Evolutionary conservation across 2,329 filamentous ascomycete species (phyloP).

Genomic region (Alternaria atra): DNA sequence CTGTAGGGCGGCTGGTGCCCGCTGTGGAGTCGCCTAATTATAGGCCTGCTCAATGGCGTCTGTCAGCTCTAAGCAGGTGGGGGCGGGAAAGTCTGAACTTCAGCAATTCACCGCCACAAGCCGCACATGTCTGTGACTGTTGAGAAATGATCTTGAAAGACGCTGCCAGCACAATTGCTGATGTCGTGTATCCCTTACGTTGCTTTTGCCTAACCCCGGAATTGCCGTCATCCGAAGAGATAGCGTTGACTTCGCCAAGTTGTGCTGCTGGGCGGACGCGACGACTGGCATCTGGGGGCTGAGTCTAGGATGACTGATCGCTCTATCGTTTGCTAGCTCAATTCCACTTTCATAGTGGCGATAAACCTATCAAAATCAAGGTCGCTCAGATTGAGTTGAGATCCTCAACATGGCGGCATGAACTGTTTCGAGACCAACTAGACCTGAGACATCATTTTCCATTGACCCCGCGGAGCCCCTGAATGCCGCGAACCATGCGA

Average conservation of each 20-base stretch:
- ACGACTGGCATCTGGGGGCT: constrained; percentile 5
- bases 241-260: constrained; percentile 11
- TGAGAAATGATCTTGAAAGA: not conserved
- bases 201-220: constrained; percentile 4
- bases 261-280: constrained; percentile 2
- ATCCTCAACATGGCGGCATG: not conserved
- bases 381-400: not conserved
- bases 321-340: not conserved
- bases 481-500: not conserved
- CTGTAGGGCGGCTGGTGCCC: constrained; percentile 12
- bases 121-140: not conserved
- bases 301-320: not conserved
- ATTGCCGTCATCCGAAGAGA: not conserved
- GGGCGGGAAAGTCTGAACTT: constrained; percentile 8
- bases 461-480: not conserved
- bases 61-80: constrained; percentile 22
- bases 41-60: constrained; percentile 11
- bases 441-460: constrained; percentile 6
- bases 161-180: not conserved
- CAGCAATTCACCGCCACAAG: constrained; percentile 1
- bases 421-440: constrained; percentile 8
- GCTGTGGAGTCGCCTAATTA: constrained; percentile 24
- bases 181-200: not conserved
- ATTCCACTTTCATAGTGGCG: not conserved
- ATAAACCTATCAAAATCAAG: not conserved